Evolutionary conservation across 345 rosid species (phyloP).

Genomic region (Isatis tinctoria): DNA sequence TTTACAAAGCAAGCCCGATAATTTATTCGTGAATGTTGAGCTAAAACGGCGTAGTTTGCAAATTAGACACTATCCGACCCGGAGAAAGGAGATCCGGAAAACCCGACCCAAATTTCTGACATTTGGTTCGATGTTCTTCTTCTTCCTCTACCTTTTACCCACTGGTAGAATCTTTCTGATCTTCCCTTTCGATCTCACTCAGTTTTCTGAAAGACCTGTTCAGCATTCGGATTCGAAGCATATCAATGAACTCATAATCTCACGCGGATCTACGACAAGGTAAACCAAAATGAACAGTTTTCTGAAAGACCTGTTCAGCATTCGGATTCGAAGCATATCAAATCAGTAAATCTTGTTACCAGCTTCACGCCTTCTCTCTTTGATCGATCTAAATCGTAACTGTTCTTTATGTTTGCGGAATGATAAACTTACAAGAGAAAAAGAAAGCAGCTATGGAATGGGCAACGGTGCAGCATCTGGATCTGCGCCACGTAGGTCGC

Average conservation of each 20-base stretch:
- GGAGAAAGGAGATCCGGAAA: neutral
- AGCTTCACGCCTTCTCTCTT: neutral
- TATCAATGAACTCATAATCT: slow-evolving; percentile 20
- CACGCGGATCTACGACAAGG: slow-evolving; percentile 25
- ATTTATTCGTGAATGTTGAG: neutral
- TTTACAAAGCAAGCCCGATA: too few species aligned
- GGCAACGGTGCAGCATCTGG: slow-evolving; percentile 96
- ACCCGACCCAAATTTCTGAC: slow-evolving; percentile 15
- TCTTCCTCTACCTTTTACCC: slow-evolving; percentile 9
- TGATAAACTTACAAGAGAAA: neutral
- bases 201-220: neutral
- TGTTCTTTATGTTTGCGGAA: neutral
- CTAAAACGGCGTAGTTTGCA: neutral
- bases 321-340: too few species aligned
- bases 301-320: too few species aligned
- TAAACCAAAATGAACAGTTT: slow-evolving; percentile 8
- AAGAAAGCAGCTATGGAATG: slow-evolving; percentile 66
- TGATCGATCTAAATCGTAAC: slow-evolving; percentile 14
- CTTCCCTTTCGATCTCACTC: slow-evolving; percentile 23
- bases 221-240: neutral
- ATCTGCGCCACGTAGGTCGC: slow-evolving; percentile 78
- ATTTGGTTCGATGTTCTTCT: slow-evolving; percentile 10
- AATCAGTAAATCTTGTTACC: neutral
- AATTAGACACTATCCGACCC: neutral
- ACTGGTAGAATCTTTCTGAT: slow-evolving; percentile 12